phyloP scores from a whole-genome alignment of 169 alveolate species.

The Cryptosporidium xiaoi region DNA sequence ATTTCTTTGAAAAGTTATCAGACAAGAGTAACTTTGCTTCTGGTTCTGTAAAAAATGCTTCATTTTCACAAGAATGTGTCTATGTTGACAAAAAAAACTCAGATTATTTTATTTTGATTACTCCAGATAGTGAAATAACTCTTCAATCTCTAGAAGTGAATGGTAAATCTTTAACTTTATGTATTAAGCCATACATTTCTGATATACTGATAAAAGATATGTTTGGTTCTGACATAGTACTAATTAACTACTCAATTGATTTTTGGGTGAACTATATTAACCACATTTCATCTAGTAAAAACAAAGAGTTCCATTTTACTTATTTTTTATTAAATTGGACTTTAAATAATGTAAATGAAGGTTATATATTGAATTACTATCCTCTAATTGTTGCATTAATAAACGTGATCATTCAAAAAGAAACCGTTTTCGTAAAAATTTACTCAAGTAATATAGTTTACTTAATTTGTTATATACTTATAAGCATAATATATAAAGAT shows the following conservation, averaged over 20 bases:
- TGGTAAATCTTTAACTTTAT: not conserved
- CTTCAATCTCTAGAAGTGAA: constrained; percentile 1
- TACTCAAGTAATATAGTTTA: constrained; percentile 3
- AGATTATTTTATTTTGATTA: not conserved
- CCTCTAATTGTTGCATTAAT: constrained; percentile 18
- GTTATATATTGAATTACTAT: constrained; percentile 15
- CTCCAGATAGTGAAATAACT: constrained; percentile 15
- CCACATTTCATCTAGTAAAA: not conserved
- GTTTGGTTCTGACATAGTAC: constrained; percentile 6
- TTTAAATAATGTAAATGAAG: constrained; percentile 2
- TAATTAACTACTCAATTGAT: constrained; percentile 15
- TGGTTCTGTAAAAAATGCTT: not conserved
- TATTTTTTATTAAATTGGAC: constrained; percentile 48
- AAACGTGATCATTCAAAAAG: not conserved
- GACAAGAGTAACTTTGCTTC: no score
- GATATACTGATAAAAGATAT: not conserved
- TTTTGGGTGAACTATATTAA: constrained; percentile 53
- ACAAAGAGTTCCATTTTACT: constrained; percentile 10
- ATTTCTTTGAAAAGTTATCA: constrained; percentile 36
- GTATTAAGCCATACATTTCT: constrained; percentile 36
- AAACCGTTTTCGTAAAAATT: not conserved
- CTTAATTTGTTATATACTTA: not conserved
- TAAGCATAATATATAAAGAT: constrained; percentile 18
- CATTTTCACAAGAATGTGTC: not conserved
- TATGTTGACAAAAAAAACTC: not conserved